These are phyloP conservation scores for Echeveria elegans DNA, from an alignment of 164 flowering plant species.

Conservation along the genomic window DNA sequence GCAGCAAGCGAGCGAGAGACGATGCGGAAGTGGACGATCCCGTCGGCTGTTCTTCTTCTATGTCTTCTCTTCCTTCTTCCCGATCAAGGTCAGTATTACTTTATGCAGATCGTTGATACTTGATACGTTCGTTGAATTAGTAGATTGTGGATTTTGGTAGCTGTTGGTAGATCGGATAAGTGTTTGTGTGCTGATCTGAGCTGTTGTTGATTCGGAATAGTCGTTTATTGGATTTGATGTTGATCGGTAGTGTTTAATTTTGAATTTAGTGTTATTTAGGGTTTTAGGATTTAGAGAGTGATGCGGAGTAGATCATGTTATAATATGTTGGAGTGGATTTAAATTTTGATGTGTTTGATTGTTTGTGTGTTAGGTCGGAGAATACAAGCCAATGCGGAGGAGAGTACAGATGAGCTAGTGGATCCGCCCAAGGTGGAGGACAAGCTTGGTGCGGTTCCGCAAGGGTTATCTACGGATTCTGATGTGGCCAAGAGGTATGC, in stretches of 20 bases:
- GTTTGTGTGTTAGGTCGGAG: conserved; percentile 39
- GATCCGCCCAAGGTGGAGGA: conserved; percentile 93
- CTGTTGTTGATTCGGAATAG: not conserved
- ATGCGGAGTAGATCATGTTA: too few relatives aligned
- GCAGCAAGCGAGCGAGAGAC: not conserved
- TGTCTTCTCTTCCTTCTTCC: not conserved
- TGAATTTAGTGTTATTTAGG: too few relatives aligned
- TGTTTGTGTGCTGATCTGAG: not conserved
- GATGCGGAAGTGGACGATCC: not conserved
- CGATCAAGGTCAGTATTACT: not conserved
- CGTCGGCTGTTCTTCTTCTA: not conserved
- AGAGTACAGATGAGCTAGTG: conserved; percentile 46
- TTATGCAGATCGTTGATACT: not conserved
- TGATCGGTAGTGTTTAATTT: too few relatives aligned
- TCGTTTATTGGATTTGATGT: too few relatives aligned
- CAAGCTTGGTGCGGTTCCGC: conserved; percentile 77
- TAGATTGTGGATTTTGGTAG: not conserved
- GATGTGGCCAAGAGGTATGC: conserved; percentile 83
- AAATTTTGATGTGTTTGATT: not conserved
- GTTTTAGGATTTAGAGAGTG: too few relatives aligned
- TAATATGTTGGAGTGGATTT: too few relatives aligned
- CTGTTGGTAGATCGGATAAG: not conserved
- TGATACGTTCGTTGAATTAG: too few relatives aligned
- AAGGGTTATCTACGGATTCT: conserved; percentile 87
- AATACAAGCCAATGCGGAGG: conserved; percentile 74